These are phyloP conservation scores for Pseudocercospora vitis DNA, from an alignment of 2,329 filamentous ascomycete genomes.

Conservation along the genomic window DNA sequence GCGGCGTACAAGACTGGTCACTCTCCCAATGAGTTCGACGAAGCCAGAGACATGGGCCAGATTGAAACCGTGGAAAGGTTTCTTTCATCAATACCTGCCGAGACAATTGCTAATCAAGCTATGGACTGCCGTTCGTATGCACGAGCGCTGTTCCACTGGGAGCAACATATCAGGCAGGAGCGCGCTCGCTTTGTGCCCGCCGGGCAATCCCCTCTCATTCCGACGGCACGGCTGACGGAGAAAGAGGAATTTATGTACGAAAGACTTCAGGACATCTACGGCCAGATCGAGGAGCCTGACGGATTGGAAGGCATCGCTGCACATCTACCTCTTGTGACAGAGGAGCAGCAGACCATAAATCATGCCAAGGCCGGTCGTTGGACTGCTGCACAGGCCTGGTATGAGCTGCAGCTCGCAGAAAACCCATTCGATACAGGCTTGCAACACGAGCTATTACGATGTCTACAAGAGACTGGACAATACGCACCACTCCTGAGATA, in stretches of 20 bases:
- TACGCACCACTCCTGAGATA: conserved; percentile 74
- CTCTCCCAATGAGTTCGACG: conserved; percentile 50
- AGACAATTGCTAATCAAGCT: conserved; percentile 76
- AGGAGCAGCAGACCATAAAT: conserved; percentile 89
- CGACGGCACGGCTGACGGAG: conserved; percentile 40
- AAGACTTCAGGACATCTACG: conserved; percentile 87
- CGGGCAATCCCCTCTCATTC: conserved; percentile 33
- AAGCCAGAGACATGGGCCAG: conserved; percentile 53
- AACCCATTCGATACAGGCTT: conserved; percentile 73
- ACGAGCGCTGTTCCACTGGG: conserved; percentile 88
- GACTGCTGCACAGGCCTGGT: conserved; percentile 96
- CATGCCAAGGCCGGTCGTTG: conserved; percentile 91
- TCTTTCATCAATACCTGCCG: conserved; percentile 66
- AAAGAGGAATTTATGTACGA: conserved; percentile 55
- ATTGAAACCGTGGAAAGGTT: conserved; percentile 70
- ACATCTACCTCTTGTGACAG: conserved; percentile 79
- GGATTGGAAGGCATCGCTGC: conserved; percentile 92
- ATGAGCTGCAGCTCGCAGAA: conserved; percentile 83
- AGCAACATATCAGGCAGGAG: conserved; percentile 74
- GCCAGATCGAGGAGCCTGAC: conserved; percentile 96
- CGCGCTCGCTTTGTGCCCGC: conserved; percentile 45
- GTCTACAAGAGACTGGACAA: conserved; percentile 92
- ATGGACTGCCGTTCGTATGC: conserved; percentile 94
- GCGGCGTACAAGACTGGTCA: conserved; percentile 47
- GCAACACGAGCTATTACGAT: conserved; percentile 80